Evolutionary conservation across 2,329 filamentous ascomycete genomes (phyloP).

Genomic region (Colletotrichum viniferum): DNA sequence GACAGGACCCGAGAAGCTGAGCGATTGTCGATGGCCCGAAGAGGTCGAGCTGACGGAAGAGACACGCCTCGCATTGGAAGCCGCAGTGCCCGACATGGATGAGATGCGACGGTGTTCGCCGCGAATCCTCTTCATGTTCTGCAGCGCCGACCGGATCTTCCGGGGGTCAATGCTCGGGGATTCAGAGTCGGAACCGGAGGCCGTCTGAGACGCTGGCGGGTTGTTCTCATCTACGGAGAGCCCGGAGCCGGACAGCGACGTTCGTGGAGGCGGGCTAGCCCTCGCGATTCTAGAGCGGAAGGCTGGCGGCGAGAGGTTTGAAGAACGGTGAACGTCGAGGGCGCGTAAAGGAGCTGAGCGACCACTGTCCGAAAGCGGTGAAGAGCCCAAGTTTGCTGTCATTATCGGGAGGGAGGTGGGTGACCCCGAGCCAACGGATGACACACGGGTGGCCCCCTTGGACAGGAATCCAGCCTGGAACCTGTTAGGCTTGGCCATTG

Average conservation of each 20-base stretch:
- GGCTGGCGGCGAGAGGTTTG: conserved; percentile 53
- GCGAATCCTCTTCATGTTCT: conserved; percentile 54
- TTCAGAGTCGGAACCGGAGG: conserved; percentile 54
- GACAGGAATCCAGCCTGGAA: conserved; percentile 91
- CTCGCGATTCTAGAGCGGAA: conserved; percentile 34
- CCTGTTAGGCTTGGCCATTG: conserved; percentile 65
- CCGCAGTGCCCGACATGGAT: conserved; percentile 39
- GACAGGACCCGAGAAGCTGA: conserved; percentile 44
- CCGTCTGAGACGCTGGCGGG: conserved; percentile 44
- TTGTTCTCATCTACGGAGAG: conserved; percentile 56
- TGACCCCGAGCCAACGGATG: conserved; percentile 57
- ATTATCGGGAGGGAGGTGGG: conserved; percentile 64
- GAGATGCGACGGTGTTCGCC: conserved; percentile 42
- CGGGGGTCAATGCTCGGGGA: conserved; percentile 53
- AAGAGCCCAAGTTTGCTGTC: conserved; percentile 60
- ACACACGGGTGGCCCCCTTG: conserved; percentile 45
- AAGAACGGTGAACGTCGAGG: conserved; percentile 54
- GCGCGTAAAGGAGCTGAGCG: conserved; percentile 51
- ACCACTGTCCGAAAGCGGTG: conserved; percentile 53
- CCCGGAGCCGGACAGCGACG: conserved; percentile 31
- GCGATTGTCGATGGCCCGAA: conserved; percentile 23
- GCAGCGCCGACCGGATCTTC: conserved; percentile 60
- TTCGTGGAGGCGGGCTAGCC: conserved; percentile 33
- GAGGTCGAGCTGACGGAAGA: conserved; percentile 40
- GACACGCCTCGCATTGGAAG: conserved; percentile 44